phyloP scores from a whole-genome alignment of 805 yeast genomes.

The Yamadazyma takamatsuzukensis region DNA sequence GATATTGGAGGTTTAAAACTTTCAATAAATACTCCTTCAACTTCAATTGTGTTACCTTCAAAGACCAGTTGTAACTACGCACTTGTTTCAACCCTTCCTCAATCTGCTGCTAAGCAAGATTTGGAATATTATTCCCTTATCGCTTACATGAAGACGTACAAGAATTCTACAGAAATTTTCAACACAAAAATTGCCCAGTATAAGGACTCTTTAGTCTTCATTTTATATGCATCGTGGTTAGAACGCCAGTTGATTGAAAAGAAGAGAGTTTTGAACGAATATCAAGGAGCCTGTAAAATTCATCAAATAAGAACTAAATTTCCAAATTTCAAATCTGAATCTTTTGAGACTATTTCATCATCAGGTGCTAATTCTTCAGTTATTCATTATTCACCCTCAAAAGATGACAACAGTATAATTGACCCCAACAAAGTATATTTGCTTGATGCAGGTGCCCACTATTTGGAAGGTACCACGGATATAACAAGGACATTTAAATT shows the following conservation, averaged over 20 bases:
- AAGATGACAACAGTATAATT: slow-evolving; percentile 53
- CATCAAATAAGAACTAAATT: slow-evolving; percentile 50
- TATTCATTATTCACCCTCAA: slow-evolving; percentile 71
- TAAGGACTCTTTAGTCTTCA: slow-evolving; percentile 77
- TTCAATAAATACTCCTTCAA: slow-evolving; percentile 13
- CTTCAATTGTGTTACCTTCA: slow-evolving; percentile 28
- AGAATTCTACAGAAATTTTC: slow-evolving; percentile 66
- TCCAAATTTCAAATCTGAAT: slow-evolving; percentile 59
- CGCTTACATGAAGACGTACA: slow-evolving; percentile 62
- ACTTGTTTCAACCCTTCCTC: slow-evolving; percentile 25
- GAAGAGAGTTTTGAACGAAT: slow-evolving; percentile 50
- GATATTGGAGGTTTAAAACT: slow-evolving; percentile 39
- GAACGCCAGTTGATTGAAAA: slow-evolving; percentile 49
- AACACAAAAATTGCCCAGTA: slow-evolving; percentile 76
- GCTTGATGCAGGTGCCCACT: slow-evolving; percentile 60
- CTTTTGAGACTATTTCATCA: slow-evolving; percentile 75
- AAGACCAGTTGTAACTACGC: slow-evolving; percentile 30
- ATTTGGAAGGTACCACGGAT: slow-evolving; percentile 78
- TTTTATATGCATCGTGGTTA: slow-evolving; percentile 79
- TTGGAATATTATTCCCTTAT: slow-evolving; percentile 28
- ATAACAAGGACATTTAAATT: slow-evolving; percentile 86
- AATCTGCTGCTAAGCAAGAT: slow-evolving; percentile 21
- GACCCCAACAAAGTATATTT: slow-evolving; percentile 55
- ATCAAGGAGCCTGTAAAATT: slow-evolving; percentile 60
- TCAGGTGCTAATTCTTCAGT: slow-evolving; percentile 74